A percentile compares a stretch with the other conserved stretches of the same genome.
Evolutionary conservation across 2,329 filamentous ascomycete genomes (phyloP).

Genomic region (Penicillium sp.): DNA sequence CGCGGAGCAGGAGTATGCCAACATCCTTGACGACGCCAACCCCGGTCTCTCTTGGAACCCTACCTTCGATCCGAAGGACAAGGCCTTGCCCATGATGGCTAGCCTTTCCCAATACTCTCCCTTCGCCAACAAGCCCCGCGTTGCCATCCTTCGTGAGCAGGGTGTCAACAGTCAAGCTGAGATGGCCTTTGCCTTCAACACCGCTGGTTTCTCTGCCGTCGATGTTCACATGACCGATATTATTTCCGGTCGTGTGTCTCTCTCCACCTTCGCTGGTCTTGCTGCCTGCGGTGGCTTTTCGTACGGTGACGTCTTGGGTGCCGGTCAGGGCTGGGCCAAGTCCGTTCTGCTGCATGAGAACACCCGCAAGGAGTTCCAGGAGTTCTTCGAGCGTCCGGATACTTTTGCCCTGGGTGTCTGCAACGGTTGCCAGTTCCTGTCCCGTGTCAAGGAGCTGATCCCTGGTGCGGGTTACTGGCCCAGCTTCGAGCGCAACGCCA

Average conservation of each 20-base stretch:
- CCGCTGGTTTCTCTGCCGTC: conserved; percentile 84
- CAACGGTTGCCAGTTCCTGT: conserved; percentile 96
- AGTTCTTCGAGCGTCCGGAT: conserved; percentile 82
- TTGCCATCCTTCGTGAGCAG: conserved; percentile 92
- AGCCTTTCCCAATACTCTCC: conserved; percentile 55
- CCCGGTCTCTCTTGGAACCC: conserved; percentile 83
- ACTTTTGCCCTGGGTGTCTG: conserved; percentile 93
- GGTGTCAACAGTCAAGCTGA: conserved; percentile 96
- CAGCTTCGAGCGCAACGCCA: conserved; percentile 78
- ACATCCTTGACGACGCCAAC: conserved; percentile 70
- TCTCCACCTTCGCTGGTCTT: conserved; percentile 79
- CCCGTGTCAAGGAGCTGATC: conserved; percentile 76
- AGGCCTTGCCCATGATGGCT: conserved; percentile 65
- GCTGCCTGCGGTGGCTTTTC: conserved; percentile 97
- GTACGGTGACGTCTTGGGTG: conserved; percentile 86
- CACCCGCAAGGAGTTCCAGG: conserved; percentile 72
- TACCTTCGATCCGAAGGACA: conserved; percentile 75
- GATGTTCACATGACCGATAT: conserved; percentile 97
- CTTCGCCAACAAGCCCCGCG: conserved; percentile 65
- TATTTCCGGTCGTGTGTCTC: conserved; percentile 72
- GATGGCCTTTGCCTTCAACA: conserved; percentile 94
- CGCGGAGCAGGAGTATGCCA: conserved; percentile 77
- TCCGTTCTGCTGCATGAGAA: conserved; percentile 80
- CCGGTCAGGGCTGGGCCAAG: conserved; percentile 96
- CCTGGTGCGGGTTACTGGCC: conserved; percentile 82